Evolutionary conservation across 1,284 basidiomycete genomes (phyloP).

Genomic region (Pterulicium gracile): DNA sequence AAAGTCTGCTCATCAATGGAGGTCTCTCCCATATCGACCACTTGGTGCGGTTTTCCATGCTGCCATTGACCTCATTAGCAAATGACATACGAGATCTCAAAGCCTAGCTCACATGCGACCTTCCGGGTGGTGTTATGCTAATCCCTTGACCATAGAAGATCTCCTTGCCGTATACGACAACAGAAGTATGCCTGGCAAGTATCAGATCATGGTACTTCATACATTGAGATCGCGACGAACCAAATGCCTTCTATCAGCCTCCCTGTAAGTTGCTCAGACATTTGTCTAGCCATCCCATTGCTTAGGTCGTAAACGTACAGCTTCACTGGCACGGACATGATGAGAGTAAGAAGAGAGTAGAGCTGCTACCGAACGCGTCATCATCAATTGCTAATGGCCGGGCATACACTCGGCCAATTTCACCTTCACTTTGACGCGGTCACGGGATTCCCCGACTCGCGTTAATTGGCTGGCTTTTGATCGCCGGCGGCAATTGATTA

Average conservation of each 20-base stretch:
- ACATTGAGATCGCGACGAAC: slow-evolving; percentile 30
- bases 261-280: slow-evolving; percentile 74
- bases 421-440: no score
- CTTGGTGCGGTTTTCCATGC: slow-evolving; percentile 71
- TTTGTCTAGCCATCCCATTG: slow-evolving; percentile 68
- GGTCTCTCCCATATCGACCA: slow-evolving; percentile 77
- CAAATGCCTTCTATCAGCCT: slow-evolving; percentile 85
- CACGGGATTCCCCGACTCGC: no score
- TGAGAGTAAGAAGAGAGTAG: background rate
- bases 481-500: no score
- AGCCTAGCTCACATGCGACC: slow-evolving; percentile 56
- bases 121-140: slow-evolving; percentile 49
- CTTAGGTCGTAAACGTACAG: slow-evolving; percentile 90
- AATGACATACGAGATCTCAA: slow-evolving; percentile 7
- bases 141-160: slow-evolving; percentile 89
- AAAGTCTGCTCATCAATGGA: slow-evolving; percentile 78
- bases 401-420: no score
- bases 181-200: slow-evolving; percentile 68
- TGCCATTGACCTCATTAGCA: slow-evolving; percentile 18
- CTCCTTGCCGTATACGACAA: slow-evolving; percentile 80
- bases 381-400: no score
- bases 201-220: slow-evolving; percentile 8
- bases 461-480: no score
- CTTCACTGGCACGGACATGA: slow-evolving; percentile 34
- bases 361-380: background rate